Conservation (phyloP, 2,329 filamentous ascomycete species). For the Chaetomium sp. region DNA sequence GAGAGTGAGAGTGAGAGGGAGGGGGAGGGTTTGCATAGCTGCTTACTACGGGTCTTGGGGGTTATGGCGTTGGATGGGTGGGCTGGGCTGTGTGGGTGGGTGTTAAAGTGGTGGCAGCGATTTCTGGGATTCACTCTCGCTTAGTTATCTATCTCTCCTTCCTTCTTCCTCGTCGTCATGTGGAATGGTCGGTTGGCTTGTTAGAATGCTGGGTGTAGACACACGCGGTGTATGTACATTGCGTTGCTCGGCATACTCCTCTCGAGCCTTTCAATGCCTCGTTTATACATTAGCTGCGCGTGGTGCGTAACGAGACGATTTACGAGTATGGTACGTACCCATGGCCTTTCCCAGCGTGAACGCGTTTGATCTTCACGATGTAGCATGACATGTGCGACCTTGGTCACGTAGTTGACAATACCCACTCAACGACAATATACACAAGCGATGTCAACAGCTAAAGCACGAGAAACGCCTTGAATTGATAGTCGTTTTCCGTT, state of each 20-base stretch:
- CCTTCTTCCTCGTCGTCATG: background rate
- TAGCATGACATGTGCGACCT: too few relatives aligned
- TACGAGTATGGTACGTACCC: too few relatives aligned
- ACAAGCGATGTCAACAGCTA: background rate
- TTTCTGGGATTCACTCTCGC: conserved; percentile 2
- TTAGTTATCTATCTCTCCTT: background rate
- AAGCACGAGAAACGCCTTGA: conserved; percentile 16
- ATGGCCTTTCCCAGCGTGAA: too few relatives aligned
- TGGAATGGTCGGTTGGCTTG: conserved; percentile 5
- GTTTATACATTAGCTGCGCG: background rate
- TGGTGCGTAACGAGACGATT: background rate
- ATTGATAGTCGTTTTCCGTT: conserved; percentile 13
- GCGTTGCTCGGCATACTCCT: conserved; percentile 19
- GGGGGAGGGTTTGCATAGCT: conserved; percentile 15
- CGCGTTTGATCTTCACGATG: background rate
- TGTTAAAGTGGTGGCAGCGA: conserved; percentile 15
- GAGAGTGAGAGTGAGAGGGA: background rate
- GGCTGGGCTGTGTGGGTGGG: background rate
- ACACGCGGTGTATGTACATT: background rate
- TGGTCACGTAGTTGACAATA: too few relatives aligned
- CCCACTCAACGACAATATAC: too few relatives aligned
- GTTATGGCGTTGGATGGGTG: conserved; percentile 12
- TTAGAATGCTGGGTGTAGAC: conserved; percentile 12
- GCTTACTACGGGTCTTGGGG: background rate
- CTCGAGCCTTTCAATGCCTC: conserved; percentile 9